phyloP scores from a whole-genome alignment of 2,329 filamentous ascomycete genomes.

The Aureobasidium zeae region DNA sequence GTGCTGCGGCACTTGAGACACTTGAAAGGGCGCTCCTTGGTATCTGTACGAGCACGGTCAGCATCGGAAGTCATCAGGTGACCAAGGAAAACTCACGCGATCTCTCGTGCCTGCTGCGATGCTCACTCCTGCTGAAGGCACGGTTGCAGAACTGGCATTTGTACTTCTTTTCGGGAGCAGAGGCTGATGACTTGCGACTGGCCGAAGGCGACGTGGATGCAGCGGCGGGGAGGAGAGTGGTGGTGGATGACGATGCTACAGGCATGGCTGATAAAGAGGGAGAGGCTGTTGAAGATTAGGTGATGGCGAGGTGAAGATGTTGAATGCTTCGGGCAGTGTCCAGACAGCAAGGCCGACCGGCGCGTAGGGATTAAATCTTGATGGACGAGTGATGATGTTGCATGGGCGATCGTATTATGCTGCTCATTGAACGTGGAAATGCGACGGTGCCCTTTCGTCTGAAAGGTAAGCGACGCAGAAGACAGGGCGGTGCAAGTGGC shows the following conservation, averaged over 20 bases:
- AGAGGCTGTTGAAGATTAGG: neutral
- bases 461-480: constrained; percentile 9
- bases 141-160: constrained; percentile 98
- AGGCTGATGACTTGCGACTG: constrained; percentile 57
- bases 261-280: constrained; percentile 45
- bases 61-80: neutral
- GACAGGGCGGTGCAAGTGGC: constrained; percentile 5
- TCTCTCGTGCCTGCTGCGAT: constrained; percentile 91
- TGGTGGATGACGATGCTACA: constrained; percentile 52
- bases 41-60: constrained; percentile 52
- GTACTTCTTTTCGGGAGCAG: constrained; percentile 93
- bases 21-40: constrained; percentile 97
- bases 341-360: constrained; percentile 25
- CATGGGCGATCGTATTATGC: constrained; percentile 19
- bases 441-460: constrained; percentile 15
- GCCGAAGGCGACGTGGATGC: constrained; percentile 57
- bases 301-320: constrained; percentile 18
- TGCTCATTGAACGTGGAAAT: constrained; percentile 19
- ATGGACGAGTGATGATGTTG: constrained; percentile 23
- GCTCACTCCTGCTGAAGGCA: constrained; percentile 94
- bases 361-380: constrained; percentile 32
- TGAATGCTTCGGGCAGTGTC: constrained; percentile 18
- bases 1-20: constrained; percentile 97
- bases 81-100: constrained; percentile 66
- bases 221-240: constrained; percentile 55